Conservation (phyloP, 1,284 basidiomycete species). For the Trichosporon ovoides region DNA sequence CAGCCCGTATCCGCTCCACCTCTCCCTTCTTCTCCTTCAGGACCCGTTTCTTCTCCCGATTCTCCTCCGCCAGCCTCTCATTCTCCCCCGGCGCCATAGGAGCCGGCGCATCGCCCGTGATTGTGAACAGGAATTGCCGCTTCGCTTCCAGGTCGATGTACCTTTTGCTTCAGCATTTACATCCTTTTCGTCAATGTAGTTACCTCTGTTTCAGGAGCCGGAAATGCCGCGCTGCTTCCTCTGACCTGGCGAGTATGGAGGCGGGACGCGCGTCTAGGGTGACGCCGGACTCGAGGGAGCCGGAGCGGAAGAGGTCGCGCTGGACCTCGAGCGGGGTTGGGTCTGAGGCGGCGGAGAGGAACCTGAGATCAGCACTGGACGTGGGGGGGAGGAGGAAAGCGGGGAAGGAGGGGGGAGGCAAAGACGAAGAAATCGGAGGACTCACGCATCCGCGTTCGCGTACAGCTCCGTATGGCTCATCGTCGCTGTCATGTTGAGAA, state of each 20-base stretch:
- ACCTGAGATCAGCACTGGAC: neutral
- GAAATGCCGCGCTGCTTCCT: slow-evolving; percentile 47
- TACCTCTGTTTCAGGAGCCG: slow-evolving; percentile 74
- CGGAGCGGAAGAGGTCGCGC: neutral
- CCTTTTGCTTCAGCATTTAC: no score
- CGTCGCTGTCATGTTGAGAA: neutral
- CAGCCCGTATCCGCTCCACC: slow-evolving; percentile 58
- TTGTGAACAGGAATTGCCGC: slow-evolving; percentile 72
- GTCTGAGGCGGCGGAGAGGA: neutral
- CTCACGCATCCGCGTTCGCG: neutral
- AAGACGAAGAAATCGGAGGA: no score
- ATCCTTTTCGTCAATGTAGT: no score
- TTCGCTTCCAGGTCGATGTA: slow-evolving; percentile 83
- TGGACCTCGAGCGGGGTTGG: neutral
- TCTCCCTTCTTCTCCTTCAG: slow-evolving; percentile 61
- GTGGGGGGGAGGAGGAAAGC: no score
- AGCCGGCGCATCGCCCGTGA: slow-evolving; percentile 66
- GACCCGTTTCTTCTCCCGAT: slow-evolving; percentile 63
- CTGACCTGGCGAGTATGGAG: neutral
- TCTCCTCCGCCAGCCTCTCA: slow-evolving; percentile 54
- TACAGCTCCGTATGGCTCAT: neutral
- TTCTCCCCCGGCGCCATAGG: slow-evolving; percentile 50
- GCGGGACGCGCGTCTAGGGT: neutral
- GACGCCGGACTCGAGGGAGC: neutral
- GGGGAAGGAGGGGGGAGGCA: no score